Base-by-base conservation (phyloP, 2,329 filamentous ascomycete species). In the Pyricularia sp. region DNA sequence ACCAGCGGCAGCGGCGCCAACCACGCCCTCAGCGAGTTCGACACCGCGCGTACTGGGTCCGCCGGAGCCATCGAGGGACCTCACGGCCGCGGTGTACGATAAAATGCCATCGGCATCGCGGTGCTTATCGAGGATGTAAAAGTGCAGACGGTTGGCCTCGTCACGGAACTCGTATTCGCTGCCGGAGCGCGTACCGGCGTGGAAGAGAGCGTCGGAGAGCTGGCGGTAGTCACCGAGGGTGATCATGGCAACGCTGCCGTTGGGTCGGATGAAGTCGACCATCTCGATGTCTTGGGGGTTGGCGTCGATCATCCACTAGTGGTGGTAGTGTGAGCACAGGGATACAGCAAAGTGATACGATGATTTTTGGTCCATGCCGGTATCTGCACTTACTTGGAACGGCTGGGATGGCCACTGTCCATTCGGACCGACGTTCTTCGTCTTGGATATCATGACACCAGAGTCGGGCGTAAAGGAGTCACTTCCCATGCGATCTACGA, bases 381-480 rank as follows among this genome's bases (percentile, higher is more conserved):
- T 55, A 11, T 9, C 20, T 55, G 42, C 20, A 55, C 42, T 20
- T 63, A 63, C 59, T 23, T 66, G 83, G 77, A 85, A 85, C 0
- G 68, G 68, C 63, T 69, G 58, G 26, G 55, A n/a, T 9, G 84
- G 84, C 71, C 78, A 74, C 4, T 72, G 70, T 70, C 81, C 81
- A 23, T 69, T 71, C 5, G 59, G 11, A 9, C 59, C 59, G 59
- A 63, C 59, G 69, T 83, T 78, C 74, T 83, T 85, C 26, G 82
- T 83, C 77, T 86, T 86, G 78, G 79, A 83, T 67, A 86, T 81
- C 79, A 85, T 80, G 65, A 86, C 84, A 7, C 84, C 84, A 0
- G 79, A 78, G 70, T 86, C 84, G 0, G 83, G 80, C 30, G 79
- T 78, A 77, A 86, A 86, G 2, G 80, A 82, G 73, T 86, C 84